Evolutionary conservation across 2,329 filamentous ascomycete genomes (phyloP), one percentile per base, ranked within the genome.

Genomic region (Fusarium sp.): DNA sequence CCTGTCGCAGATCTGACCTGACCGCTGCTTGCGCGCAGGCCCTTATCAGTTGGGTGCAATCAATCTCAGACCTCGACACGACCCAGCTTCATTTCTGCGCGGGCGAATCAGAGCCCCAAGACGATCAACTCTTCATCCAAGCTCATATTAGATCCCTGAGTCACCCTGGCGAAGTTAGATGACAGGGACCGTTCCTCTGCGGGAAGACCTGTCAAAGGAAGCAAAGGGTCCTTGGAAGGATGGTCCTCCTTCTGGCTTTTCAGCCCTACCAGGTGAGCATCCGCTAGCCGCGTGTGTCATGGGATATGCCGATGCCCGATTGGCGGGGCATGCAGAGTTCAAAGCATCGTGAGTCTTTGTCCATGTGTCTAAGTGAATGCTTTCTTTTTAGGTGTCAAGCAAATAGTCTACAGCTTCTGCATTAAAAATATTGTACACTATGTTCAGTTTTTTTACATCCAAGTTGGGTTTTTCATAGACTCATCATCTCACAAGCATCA

Each of bases 401-500:
- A 68, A 56, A 35, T 70, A 71, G 42, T 71, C 40, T 74, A 73
- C 70, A 71, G 59, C 65, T 50, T 52, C 47, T 45, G 33, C 57
- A 62, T 65, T 63, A 56, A 33, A 33, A 61, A 58, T 71, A 77
- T 73, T 47, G 63, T 78, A 79, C 75, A 78, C 45, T 56, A 63
- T 54, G 40, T 40, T 67, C 47, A 35, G 36, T 59, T 65, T 64
- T 64, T 60, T 64, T 64, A 71, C 68, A 22, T 75, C 66, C 69
- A 74, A 68, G 42, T 45, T 69, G 63, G 69, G 66, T 68, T 62
- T 29, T 63, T 60, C 27, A 33, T 56, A 25, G n/a, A 58, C 36
- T 78, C 74, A 81, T 68, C 74, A 76, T 65, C 76, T 77, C 47
- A 31, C 74, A 50, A 90, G 78, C 47, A 91, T 73, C 6, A 86